A percentile compares a stretch with the other conserved stretches of the same genome.
These are phyloP conservation scores for Xylariaceae sp. DNA, from an alignment of 2,329 filamentous ascomycete species.

Conservation along the genomic window DNA sequence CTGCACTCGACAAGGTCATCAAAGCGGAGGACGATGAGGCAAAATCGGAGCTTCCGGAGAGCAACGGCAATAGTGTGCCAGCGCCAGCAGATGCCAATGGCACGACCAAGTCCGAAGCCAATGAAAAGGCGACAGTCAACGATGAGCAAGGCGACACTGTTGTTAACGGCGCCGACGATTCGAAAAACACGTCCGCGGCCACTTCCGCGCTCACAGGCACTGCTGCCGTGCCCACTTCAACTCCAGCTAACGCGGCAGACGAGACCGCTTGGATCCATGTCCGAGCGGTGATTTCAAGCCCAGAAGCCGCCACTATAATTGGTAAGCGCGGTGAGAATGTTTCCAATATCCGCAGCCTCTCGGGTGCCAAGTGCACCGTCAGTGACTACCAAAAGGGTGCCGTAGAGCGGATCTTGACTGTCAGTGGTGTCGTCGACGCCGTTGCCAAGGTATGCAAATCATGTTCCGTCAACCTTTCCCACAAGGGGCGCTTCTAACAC, in stretches of 20 bases:
- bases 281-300: constrained; percentile 92
- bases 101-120: constrained; percentile 38
- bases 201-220: constrained; percentile 31
- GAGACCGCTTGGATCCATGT: constrained; percentile 97
- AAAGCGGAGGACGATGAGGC: constrained; percentile 51
- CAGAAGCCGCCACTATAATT: constrained; percentile 95
- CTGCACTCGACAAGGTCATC: constrained; percentile 86
- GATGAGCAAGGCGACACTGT: constrained; percentile 64
- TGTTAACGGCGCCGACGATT: constrained; percentile 57
- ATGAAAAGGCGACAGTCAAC: constrained; percentile 45
- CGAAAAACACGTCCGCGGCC: constrained; percentile 42
- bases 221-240: constrained; percentile 30
- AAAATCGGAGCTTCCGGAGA: constrained; percentile 36
- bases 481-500: constrained; percentile 17
- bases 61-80: constrained; percentile 33
- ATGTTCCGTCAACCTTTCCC: constrained; percentile 7
- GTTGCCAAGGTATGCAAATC: constrained; percentile 73
- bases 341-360: constrained; percentile 89
- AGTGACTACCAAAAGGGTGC: constrained; percentile 97
- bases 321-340: constrained; percentile 99
- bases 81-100: constrained; percentile 44
- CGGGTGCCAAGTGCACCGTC: constrained; percentile 96
- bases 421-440: constrained; percentile 93
- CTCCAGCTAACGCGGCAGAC: constrained; percentile 60
- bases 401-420: constrained; percentile 94